Evolutionary conservation across 345 rosid species (phyloP).

Genomic region (Lumnitzera littorea): DNA sequence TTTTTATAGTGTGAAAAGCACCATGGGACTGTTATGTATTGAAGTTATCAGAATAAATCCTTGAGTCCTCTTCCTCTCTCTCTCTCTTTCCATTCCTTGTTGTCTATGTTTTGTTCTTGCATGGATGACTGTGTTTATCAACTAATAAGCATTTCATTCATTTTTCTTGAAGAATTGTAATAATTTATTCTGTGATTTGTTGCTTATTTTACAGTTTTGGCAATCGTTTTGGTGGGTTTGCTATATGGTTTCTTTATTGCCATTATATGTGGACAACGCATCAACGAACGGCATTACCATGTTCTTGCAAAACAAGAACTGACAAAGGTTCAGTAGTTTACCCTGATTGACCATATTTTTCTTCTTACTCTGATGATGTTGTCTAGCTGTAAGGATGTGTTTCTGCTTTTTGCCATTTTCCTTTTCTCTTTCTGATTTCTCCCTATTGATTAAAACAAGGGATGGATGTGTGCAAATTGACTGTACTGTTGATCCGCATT

Average conservation of each 20-base stretch:
- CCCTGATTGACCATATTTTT: background rate
- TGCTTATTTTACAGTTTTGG: constrained; percentile 51
- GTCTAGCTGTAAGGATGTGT: background rate
- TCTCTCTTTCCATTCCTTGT: no score
- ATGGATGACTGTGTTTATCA: no score
- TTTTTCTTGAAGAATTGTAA: background rate
- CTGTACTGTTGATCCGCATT: no score
- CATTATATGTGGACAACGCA: constrained; percentile 97
- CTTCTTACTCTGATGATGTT: background rate
- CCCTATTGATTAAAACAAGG: no score
- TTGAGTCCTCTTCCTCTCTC: no score
- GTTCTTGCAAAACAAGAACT: constrained; percentile 98
- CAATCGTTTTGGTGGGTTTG: constrained; percentile 92
- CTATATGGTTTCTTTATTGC: constrained; percentile 97
- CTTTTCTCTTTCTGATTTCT: no score
- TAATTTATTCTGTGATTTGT: background rate
- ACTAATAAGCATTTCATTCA: no score
- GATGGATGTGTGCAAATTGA: no score
- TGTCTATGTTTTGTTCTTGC: no score
- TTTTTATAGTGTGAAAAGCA: no score
- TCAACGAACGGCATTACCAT: constrained; percentile 93
- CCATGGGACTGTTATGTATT: no score
- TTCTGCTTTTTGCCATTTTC: background rate
- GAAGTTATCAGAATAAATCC: no score
- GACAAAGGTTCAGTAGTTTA: constrained; percentile 56